Percentiles rank a stretch among this genome's conserved stretches.
phyloP scores from a whole-genome alignment of 2,329 filamentous ascomycete genomes.

The Phaeosphaeria sp. region DNA sequence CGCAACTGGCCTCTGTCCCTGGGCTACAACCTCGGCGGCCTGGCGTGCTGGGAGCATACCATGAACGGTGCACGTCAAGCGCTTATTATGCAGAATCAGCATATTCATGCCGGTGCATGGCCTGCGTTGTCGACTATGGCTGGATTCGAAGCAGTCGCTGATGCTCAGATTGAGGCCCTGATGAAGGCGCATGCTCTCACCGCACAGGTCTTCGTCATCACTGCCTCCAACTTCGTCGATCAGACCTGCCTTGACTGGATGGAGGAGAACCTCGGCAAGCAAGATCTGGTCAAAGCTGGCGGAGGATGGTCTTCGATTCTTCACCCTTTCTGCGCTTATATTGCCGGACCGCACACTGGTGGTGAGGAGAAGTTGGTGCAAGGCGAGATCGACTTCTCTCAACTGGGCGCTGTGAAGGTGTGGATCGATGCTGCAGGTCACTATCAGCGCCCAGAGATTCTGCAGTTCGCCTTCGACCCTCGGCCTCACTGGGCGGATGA shows the following conservation, averaged over 20 bases:
- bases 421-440: slow-evolving; percentile 49
- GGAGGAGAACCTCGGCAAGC: slow-evolving; percentile 44
- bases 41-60: slow-evolving; percentile 49
- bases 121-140: slow-evolving; percentile 46
- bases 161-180: slow-evolving; percentile 55
- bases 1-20: slow-evolving; percentile 38
- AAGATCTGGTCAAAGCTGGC: slow-evolving; percentile 43
- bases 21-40: slow-evolving; percentile 44
- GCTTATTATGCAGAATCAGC: slow-evolving; percentile 41
- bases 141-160: slow-evolving; percentile 51
- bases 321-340: slow-evolving; percentile 45
- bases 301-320: slow-evolving; percentile 47
- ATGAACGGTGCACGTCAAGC: slow-evolving; percentile 50
- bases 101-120: slow-evolving; percentile 49
- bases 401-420: slow-evolving; percentile 44
- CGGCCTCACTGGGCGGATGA: slow-evolving; percentile 43
- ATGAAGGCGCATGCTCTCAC: slow-evolving; percentile 57
- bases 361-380: slow-evolving; percentile 42
- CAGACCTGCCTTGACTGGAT: slow-evolving; percentile 51
- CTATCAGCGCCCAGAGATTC: slow-evolving; percentile 46
- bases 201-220: slow-evolving; percentile 54
- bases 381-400: slow-evolving; percentile 45
- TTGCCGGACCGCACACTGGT: slow-evolving; percentile 45
- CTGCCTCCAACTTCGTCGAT: slow-evolving; percentile 53
- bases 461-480: slow-evolving; percentile 41